Conservation (phyloP, 176 grass and related monocot species). For the Puya raimondii region DNA sequence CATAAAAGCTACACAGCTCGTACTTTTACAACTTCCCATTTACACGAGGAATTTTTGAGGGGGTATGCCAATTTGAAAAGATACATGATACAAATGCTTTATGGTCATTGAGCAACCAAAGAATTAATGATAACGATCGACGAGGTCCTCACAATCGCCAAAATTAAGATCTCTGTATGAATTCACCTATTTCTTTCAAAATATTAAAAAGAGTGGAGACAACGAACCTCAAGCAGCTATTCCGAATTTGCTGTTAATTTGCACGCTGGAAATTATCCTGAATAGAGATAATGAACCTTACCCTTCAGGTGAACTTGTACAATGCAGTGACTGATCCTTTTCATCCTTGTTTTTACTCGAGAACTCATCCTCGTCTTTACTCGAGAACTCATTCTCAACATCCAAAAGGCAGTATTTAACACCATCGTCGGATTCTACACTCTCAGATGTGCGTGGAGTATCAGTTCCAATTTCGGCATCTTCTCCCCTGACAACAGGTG, state of each 20-base stretch:
- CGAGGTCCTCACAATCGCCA: neutral
- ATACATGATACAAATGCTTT: too few relatives aligned
- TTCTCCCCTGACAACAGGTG: conserved; percentile 16
- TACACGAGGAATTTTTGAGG: too few relatives aligned
- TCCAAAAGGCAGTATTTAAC: conserved; percentile 66
- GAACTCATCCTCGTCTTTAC: conserved; percentile 26
- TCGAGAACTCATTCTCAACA: conserved; percentile 16
- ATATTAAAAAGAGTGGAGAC: neutral
- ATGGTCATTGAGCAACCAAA: too few relatives aligned
- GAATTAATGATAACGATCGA: too few relatives aligned
- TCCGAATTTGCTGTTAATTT: neutral
- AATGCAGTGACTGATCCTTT: conserved; percentile 29
- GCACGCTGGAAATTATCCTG: neutral
- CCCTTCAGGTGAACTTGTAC: conserved; percentile 1
- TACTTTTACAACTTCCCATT: too few relatives aligned
- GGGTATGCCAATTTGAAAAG: too few relatives aligned
- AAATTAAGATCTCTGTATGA: neutral
- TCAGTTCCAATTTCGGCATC: conserved; percentile 14
- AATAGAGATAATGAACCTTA: neutral
- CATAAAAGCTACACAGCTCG: too few relatives aligned
- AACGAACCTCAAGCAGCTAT: neutral
- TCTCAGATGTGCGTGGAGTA: neutral
- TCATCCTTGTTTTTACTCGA: conserved; percentile 31
- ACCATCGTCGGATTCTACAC: conserved; percentile 50
- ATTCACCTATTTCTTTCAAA: neutral